These are phyloP conservation scores for Suhomyces emberorum DNA, from an alignment of 805 yeast genomes.

Conservation along the genomic window DNA sequence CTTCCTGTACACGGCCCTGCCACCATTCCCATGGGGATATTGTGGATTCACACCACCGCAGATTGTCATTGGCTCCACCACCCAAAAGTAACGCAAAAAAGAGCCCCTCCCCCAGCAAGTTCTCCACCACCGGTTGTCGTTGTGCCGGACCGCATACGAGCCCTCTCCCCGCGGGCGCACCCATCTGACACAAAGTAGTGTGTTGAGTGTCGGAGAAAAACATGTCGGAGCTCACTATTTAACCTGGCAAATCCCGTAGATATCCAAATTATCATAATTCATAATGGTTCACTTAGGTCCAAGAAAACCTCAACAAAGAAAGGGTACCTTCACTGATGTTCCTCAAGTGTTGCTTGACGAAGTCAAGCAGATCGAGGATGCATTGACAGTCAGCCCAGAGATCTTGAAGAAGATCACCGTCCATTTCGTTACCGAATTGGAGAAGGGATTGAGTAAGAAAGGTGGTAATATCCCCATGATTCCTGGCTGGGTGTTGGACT, in stretches of 20 bases:
- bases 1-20: too few relatives aligned
- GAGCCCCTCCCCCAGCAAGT: too few relatives aligned
- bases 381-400: constrained; percentile 60
- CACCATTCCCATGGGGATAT: too few relatives aligned
- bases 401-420: constrained; percentile 63
- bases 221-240: constrained; percentile 1
- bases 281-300: constrained; percentile 84
- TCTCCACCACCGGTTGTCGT: too few relatives aligned
- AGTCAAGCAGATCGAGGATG: constrained; percentile 53
- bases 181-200: background rate
- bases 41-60: too few relatives aligned
- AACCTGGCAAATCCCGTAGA: background rate
- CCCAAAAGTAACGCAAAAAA: too few relatives aligned
- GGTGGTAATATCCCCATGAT: constrained; percentile 96
- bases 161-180: background rate
- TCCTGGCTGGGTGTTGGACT: constrained; percentile 94
- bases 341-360: constrained; percentile 60
- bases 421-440: constrained; percentile 76
- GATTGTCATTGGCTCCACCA: too few relatives aligned
- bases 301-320: constrained; percentile 76
- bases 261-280: background rate
- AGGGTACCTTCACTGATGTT: constrained; percentile 58
- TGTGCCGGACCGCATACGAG: background rate
- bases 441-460: constrained; percentile 68
- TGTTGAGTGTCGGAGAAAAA: constrained; percentile 3